Percentiles rank a stretch among this genome's conserved stretches.
These are phyloP conservation scores for Colletotrichum nymphaeae DNA, from an alignment of 2,329 filamentous ascomycete species.

Conservation along the genomic window DNA sequence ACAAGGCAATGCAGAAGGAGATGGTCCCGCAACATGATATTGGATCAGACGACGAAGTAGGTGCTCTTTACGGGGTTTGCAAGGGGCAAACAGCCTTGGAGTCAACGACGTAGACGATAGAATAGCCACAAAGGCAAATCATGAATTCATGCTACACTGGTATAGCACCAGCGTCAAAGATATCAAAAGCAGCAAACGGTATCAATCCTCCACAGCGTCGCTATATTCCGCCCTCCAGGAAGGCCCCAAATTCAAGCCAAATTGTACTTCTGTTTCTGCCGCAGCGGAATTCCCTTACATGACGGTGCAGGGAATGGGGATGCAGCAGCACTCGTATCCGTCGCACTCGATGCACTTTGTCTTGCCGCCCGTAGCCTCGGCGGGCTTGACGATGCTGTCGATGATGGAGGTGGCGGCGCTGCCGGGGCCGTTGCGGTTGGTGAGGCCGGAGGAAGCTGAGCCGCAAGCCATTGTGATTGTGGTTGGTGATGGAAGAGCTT, in stretches of 20 bases:
- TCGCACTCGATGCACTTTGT: conserved; percentile 63
- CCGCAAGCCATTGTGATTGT: conserved; percentile 45
- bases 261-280: neutral
- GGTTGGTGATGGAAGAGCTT: neutral
- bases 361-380: conserved; percentile 51
- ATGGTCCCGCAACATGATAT: neutral
- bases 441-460: conserved; percentile 45
- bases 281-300: conserved; percentile 48
- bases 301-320: conserved; percentile 62
- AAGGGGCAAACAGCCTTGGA: neutral
- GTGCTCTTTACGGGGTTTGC: neutral
- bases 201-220: neutral
- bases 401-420: conserved; percentile 60
- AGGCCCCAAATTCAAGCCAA: neutral
- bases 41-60: neutral
- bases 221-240: neutral
- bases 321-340: conserved; percentile 65
- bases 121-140: neutral
- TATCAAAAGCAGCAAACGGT: neutral
- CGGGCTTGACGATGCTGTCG: conserved; percentile 63
- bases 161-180: neutral
- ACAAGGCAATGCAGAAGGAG: neutral
- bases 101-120: neutral
- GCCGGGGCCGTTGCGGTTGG: conserved; percentile 59
- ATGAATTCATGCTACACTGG: conserved; percentile 12